phyloP scores from a whole-genome alignment of 345 rosid genomes.

The Gynandropsis gynandra region DNA sequence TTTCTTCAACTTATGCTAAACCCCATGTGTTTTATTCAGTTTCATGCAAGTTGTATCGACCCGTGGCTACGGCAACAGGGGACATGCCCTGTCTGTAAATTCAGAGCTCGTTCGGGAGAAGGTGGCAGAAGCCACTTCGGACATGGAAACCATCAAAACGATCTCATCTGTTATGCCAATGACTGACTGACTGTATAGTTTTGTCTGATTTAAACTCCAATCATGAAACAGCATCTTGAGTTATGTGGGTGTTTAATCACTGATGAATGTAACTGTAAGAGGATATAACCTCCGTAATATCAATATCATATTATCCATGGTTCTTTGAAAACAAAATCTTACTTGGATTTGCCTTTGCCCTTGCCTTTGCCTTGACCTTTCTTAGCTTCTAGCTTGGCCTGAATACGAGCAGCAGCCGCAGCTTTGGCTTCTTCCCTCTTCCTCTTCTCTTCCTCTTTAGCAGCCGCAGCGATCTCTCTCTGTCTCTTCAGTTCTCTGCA shows the following conservation, averaged over 20 bases:
- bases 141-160: too few relatives aligned
- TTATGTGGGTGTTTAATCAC: not conserved
- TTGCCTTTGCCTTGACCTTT: constrained; percentile 78
- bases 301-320: too few relatives aligned
- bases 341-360: constrained; percentile 62
- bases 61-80: constrained; percentile 83
- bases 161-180: too few relatives aligned
- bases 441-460: constrained; percentile 76
- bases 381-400: constrained; percentile 82
- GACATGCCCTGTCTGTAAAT: constrained; percentile 80
- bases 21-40: constrained; percentile 33
- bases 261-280: too few relatives aligned
- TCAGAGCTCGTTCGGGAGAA: constrained; percentile 53
- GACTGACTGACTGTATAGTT: too few relatives aligned
- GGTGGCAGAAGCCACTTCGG: constrained; percentile 34
- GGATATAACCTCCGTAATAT: too few relatives aligned
- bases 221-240: constrained; percentile 1
- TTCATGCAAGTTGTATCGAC: constrained; percentile 72
- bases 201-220: not conserved
- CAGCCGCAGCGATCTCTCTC: constrained; percentile 69
- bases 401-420: constrained; percentile 82
- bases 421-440: constrained; percentile 94
- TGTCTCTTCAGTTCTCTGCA: constrained; percentile 88
- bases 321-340: not conserved
- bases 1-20: not conserved